Base-by-base conservation (phyloP, 169 alveolate species). In the Plasmodium billcollinsi region DNA sequence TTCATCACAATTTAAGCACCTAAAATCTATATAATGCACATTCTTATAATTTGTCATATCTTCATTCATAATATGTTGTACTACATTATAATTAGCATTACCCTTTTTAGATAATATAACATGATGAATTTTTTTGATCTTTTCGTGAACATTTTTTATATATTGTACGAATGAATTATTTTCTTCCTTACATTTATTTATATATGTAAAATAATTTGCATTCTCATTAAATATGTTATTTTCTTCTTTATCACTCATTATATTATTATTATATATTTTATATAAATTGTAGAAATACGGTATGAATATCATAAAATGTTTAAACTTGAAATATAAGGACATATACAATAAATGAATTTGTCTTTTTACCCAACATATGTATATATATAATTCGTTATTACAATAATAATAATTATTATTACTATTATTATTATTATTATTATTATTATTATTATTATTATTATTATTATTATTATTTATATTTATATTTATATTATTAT, bases 311-410 rank as follows among this genome's bases (percentile, higher is more conserved):
- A 72, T 58, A 65, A 86, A 86, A 1, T 63, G 83, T 21, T 12
- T 71, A 62, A 86, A 86, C 33, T 86, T 86, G 15, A 59, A 71
- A 24, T 72, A 86, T 20, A 86, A 62, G 5, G 92, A 86, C 18
- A 86, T 63, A 45, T 86, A 52, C 1, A 86, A 56, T 15, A 86
- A 56, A 71, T 86, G 92, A 3, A 86, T n/a, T 45, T 86, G 92
- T 45, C 92, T 20, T 18, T 33, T 86, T 24, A 86, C 26, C 92
- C 92, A 86, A 5, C 29, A 15, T 49, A 54, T 45, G 54, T 86
- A 86, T 50, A 86, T 43, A 11, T 8, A 58, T 8, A 50, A 56
- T 43, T 54, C 74, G 43, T 66, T 21, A 29, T 18, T 75, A 33
- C 1, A 7, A 11, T 33, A 1, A 70, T 39, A 1, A 26, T 26